Percentiles rank a stretch among this genome's conserved stretches.
Evolutionary conservation across 306 rosid species (phyloP).

Genomic region (Sechiopsis laciniata): DNA sequence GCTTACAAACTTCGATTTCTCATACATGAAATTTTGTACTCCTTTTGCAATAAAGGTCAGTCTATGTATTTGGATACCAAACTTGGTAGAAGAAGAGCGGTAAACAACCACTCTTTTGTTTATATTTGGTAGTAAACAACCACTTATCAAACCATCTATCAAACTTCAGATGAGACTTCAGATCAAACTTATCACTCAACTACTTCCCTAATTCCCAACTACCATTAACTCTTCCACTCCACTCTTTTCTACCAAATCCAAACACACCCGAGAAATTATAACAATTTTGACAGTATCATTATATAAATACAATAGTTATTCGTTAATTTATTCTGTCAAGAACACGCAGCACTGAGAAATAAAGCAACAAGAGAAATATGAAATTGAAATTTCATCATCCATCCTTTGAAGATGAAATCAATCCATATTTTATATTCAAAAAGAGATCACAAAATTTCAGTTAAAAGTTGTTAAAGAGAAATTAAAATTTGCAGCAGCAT

Average conservation of each 20-base stretch:
- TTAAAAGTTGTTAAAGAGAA: background rate
- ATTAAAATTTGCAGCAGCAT: slow-evolving; percentile 1
- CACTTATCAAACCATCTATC: no score
- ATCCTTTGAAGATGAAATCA: background rate
- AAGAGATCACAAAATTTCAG: background rate
- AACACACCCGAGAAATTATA: background rate
- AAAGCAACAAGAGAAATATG: background rate
- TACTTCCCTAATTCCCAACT: no score
- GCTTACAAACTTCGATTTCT: background rate
- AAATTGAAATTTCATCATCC: background rate
- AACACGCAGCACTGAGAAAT: background rate
- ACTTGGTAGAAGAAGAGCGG: background rate
- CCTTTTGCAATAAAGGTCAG: background rate
- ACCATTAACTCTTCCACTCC: no score
- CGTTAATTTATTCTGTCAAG: background rate
- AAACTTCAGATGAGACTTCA: no score
- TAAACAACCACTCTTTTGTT: no score
- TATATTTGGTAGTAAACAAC: no score
- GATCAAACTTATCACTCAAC: no score
- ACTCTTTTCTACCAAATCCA: no score
- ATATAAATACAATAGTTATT: background rate
- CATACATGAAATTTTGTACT: background rate
- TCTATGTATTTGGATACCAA: background rate
- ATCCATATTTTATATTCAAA: background rate
- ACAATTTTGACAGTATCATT: background rate